Percentiles rank a stretch among this genome's conserved stretches.
Conservation (phyloP, 2,329 filamentous ascomycete genomes). For the Allantophomopsis cytisporea region DNA sequence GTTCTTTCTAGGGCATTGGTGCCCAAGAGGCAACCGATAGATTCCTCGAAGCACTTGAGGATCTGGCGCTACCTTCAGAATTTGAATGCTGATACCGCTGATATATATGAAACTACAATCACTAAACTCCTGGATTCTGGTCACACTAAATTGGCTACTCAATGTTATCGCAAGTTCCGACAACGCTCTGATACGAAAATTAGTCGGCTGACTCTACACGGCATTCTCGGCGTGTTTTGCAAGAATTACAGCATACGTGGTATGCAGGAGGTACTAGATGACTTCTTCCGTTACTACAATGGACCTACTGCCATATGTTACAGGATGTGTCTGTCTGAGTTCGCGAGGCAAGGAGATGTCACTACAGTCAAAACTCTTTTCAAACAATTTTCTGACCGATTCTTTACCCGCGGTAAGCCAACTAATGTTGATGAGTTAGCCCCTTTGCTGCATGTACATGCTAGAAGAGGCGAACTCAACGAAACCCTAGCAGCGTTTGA, state of each 20-base stretch:
- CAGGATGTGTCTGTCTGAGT: slow-evolving; percentile 21
- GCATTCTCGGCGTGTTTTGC: slow-evolving; percentile 17
- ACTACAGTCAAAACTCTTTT: slow-evolving; percentile 28
- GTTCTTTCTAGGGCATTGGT: slow-evolving; percentile 7
- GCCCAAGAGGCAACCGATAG: slow-evolving; percentile 4
- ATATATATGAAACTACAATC: slow-evolving; percentile 8
- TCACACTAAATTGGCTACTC: slow-evolving; percentile 7
- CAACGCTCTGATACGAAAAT: slow-evolving; percentile 5
- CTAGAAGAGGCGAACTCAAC: slow-evolving; percentile 49
- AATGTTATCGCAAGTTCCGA: slow-evolving; percentile 12
- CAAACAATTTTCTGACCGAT: slow-evolving; percentile 17
- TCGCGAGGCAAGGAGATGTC: slow-evolving; percentile 30
- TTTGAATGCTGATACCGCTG: slow-evolving; percentile 7
- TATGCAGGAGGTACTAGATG: slow-evolving; percentile 22
- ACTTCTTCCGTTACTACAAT: slow-evolving; percentile 17
- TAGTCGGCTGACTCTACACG: slow-evolving; percentile 10
- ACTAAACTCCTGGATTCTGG: slow-evolving; percentile 8
- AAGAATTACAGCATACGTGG: slow-evolving; percentile 16
- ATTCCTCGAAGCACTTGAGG: slow-evolving; percentile 4
- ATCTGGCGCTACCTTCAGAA: slow-evolving; percentile 9
- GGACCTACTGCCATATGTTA: slow-evolving; percentile 16
- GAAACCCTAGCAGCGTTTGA: slow-evolving; percentile 48
- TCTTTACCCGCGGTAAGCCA: slow-evolving; percentile 1
- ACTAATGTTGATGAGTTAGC: slow-evolving; percentile 19
- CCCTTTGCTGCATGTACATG: slow-evolving; percentile 59